These are phyloP conservation scores for Aspergillus quadrilineatus DNA, from an alignment of 2,329 filamentous ascomycete species.

Conservation along the genomic window DNA sequence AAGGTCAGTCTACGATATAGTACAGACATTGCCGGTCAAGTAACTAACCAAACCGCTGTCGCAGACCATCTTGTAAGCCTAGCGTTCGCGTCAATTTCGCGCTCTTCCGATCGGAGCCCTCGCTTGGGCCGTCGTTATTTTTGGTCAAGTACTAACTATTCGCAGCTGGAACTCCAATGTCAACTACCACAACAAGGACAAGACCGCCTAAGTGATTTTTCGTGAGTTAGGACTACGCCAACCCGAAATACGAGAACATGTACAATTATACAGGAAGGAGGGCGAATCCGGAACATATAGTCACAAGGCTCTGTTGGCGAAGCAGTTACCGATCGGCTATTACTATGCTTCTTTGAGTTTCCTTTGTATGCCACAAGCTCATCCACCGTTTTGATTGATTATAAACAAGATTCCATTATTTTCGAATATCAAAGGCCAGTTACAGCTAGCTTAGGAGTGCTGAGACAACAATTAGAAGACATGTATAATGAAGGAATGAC, in stretches of 20 bases:
- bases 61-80: slow-evolving; percentile 66
- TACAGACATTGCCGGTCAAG: neutral
- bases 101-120: neutral
- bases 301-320: slow-evolving; percentile 19
- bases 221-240: slow-evolving; percentile 3
- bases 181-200: slow-evolving; percentile 97
- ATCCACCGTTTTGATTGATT: neutral
- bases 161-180: slow-evolving; percentile 86
- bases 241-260: slow-evolving; percentile 22
- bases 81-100: neutral
- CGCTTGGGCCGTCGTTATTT: neutral
- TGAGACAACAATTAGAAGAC: neutral
- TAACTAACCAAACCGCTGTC: slow-evolving; percentile 9
- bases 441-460: neutral
- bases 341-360: slow-evolving; percentile 19
- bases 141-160: slow-evolving; percentile 17
- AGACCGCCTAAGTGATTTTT: slow-evolving; percentile 46
- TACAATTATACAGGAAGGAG: slow-evolving; percentile 31
- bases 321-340: slow-evolving; percentile 16
- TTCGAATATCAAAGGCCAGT: neutral
- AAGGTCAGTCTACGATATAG: slow-evolving; percentile 60
- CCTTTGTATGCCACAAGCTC: slow-evolving; percentile 16
- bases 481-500: too few species aligned
- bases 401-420: neutral
- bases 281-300: slow-evolving; percentile 14